Evolutionary conservation across 2,329 filamentous ascomycete species (phyloP).

Genomic region (Claviceps digitariae): DNA sequence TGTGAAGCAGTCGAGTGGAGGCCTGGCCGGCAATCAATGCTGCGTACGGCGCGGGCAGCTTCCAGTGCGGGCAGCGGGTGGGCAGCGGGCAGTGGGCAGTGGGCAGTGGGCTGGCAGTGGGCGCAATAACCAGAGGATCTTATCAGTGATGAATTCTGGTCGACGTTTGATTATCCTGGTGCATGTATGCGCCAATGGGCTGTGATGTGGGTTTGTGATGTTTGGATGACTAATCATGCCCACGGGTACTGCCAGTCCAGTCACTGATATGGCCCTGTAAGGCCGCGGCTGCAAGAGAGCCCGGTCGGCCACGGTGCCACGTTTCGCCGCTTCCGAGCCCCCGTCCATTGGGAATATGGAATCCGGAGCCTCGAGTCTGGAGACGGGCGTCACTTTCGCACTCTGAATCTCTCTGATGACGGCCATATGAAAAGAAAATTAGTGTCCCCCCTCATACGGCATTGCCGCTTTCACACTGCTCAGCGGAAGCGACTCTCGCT

Average conservation of each 20-base stretch:
- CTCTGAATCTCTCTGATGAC: background rate
- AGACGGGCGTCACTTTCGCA: background rate
- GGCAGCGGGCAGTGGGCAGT: no score
- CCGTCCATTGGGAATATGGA: background rate
- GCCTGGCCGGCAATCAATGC: no score
- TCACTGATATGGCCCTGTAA: no score
- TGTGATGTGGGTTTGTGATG: no score
- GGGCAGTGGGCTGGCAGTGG: background rate
- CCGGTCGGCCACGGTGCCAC: background rate
- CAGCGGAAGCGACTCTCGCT: background rate
- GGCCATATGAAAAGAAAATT: conserved; percentile 2
- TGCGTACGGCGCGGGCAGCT: no score
- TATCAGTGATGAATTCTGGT: no score
- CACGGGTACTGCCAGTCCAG: no score
- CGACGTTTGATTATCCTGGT: conserved; percentile 2
- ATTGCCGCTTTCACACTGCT: conserved; percentile 1
- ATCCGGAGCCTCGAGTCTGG: background rate
- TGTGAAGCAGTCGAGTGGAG: background rate
- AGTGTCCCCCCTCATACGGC: background rate
- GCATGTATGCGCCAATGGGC: background rate
- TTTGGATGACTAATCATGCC: no score
- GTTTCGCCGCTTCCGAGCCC: conserved; percentile 5
- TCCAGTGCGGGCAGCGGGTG: no score
- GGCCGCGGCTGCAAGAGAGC: background rate
- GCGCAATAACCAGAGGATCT: background rate